Conservation (phyloP, 2,329 filamentous ascomycete genomes). For the Colletotrichum sp. region DNA sequence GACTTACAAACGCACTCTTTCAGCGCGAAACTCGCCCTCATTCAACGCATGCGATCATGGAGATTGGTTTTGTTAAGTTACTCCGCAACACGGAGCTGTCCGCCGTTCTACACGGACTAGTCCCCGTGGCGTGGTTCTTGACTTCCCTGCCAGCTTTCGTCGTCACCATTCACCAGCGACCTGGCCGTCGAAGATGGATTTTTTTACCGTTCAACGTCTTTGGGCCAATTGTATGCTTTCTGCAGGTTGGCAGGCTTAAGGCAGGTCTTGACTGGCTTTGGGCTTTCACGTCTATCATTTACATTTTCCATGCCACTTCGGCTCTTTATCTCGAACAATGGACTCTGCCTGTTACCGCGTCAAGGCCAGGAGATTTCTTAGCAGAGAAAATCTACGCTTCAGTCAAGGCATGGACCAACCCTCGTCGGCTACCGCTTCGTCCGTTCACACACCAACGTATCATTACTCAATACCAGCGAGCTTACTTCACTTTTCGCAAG, state of each 20-base stretch:
- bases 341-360: neutral
- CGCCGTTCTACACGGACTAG: neutral
- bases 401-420: neutral
- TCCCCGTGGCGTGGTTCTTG: neutral
- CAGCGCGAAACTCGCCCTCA: neutral
- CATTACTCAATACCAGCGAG: neutral
- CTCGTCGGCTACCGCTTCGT: neutral
- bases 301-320: neutral
- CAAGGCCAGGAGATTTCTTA: neutral
- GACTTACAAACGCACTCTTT: neutral
- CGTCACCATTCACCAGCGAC: neutral
- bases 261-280: neutral
- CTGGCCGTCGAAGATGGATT: neutral
- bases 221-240: neutral
- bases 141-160: neutral
- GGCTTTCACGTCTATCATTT: neutral
- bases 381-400: neutral
- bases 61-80: neutral
- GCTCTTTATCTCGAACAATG: neutral
- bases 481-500: neutral
- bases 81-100: neutral
- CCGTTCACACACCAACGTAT: neutral
- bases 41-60: neutral
- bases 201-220: neutral
- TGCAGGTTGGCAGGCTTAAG: neutral